Percentiles rank a stretch among this genome's conserved stretches.
Conservation (phyloP, 495 filamentous ascomycete genomes). For the Penicillium odoratum region DNA sequence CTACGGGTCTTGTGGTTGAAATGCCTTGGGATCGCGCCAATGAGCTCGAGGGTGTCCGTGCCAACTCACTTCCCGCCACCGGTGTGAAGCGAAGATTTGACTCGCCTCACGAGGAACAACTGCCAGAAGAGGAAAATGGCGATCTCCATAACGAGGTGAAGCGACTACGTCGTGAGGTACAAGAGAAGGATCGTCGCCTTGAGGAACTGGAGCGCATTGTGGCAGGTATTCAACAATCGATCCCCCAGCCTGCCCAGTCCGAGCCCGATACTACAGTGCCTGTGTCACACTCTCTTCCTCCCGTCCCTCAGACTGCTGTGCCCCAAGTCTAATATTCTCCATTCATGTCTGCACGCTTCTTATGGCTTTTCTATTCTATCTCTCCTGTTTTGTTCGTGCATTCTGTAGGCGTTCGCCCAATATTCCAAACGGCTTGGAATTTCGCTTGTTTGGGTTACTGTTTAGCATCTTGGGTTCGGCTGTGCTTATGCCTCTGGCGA, state of each 20-base stretch:
- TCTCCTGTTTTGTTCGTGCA: constrained; percentile 9
- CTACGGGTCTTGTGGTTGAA: constrained; percentile 33
- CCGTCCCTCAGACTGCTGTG: constrained; percentile 20
- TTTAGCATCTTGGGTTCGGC: constrained; percentile 3
- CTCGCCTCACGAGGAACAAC: constrained; percentile 33
- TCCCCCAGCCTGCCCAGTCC: constrained; percentile 32
- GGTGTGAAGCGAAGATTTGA: constrained; percentile 46
- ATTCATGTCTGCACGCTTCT: background rate
- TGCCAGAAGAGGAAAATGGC: constrained; percentile 40
- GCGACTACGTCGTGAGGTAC: constrained; percentile 54
- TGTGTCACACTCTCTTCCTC: constrained; percentile 18
- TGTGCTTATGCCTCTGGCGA: constrained; percentile 18
- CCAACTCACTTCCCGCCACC: constrained; percentile 25
- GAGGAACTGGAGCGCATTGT: constrained; percentile 48
- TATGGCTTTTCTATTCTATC: background rate
- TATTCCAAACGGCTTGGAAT: constrained; percentile 8
- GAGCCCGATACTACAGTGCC: constrained; percentile 18
- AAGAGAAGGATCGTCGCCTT: constrained; percentile 50
- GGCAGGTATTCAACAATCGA: constrained; percentile 42
- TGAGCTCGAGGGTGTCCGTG: constrained; percentile 29
- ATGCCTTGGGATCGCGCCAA: constrained; percentile 29
- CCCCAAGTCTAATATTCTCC: constrained; percentile 18
- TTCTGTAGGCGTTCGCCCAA: constrained; percentile 23
- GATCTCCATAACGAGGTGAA: constrained; percentile 60
- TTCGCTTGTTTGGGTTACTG: background rate